These are phyloP conservation scores for Suhomyces kunorum DNA, from an alignment of 1,139 yeast genomes.

Conservation along the genomic window DNA sequence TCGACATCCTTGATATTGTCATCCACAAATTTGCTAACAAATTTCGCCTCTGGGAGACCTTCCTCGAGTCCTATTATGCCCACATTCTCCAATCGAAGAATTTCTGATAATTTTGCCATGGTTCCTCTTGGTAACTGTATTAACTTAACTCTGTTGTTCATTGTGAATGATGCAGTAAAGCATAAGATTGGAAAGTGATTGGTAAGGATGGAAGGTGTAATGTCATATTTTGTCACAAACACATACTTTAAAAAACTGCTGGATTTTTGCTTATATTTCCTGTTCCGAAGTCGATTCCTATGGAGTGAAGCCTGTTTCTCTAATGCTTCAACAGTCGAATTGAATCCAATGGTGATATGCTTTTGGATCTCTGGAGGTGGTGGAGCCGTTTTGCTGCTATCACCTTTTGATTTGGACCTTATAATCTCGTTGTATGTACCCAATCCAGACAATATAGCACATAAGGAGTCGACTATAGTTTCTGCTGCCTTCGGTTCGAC, in stretches of 20 bases:
- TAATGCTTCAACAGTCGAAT: conserved; percentile 50
- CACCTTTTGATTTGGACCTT: conserved; percentile 13
- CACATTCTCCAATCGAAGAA: conserved; percentile 29
- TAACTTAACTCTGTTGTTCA: conserved; percentile 41
- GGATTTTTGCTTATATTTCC: conserved; percentile 12
- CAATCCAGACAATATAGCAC: conserved; percentile 37
- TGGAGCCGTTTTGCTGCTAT: conserved; percentile 11
- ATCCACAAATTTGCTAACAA: conserved; percentile 35
- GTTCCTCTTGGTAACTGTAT: conserved; percentile 56
- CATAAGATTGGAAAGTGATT: conserved; percentile 56
- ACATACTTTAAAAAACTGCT: conserved; percentile 36
- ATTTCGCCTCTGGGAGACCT: conserved; percentile 26
- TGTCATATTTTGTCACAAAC: conserved; percentile 57
- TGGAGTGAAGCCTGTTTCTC: conserved; percentile 48
- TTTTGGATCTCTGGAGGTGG: conserved; percentile 28
- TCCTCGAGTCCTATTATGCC: conserved; percentile 34
- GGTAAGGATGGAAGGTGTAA: conserved; percentile 48
- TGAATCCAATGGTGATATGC: conserved; percentile 51
- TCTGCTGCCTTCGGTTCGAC: conserved; percentile 40
- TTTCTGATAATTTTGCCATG: conserved; percentile 35
- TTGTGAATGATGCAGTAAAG: conserved; percentile 42
- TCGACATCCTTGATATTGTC: conserved; percentile 36
- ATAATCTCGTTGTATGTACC: conserved; percentile 32
- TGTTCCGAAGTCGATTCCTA: conserved; percentile 13
- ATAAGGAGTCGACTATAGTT: conserved; percentile 43